Base-by-base conservation (phyloP, 345 rosid genomes). In the Aethionema arabicum region DNA sequence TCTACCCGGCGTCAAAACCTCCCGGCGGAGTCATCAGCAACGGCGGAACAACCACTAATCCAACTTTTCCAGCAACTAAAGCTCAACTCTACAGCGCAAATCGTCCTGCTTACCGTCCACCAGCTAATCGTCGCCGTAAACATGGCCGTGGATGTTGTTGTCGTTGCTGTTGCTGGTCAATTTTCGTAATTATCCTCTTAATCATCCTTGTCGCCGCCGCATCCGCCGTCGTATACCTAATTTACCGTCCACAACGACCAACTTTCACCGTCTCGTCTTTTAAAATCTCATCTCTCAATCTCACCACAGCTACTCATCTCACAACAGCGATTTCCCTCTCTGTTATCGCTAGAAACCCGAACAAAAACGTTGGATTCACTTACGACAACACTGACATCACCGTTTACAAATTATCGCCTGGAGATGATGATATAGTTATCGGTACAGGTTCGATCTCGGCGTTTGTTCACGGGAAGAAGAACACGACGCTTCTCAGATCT, bases 201-300 rank as follows among this genome's bases (percentile, higher is more conserved):
- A 16, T 91, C 59, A 42, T 91, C 68, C 36, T 86, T 77, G 77
- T 74, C 47, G 77, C 59, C 38, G 87, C 80, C 59, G 83, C 84
- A 2, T 77, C 78, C 0, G 80, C 74, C 11, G 52, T 79, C 55
- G 3, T 91, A 3, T 91, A 86, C 84, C 61, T 77, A 48, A 56
- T 88, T 44, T 91, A 88, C 85, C 86, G 86, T 45, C 98, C 96
- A 27, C 89, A 83, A 48, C 86, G 80, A 21, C 96, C 96, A 0
- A 14, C 69, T 63, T 86, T 88, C 84, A 13, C 79, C 52, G 80
- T 91, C 66, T 74, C 90, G 45, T 65, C 80, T 12, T 70, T 88
- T 73, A 83, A 75, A 68, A 40, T 91, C 59, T 69, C 85, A 3
- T 32, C 88, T 30, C 77, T 88, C 32, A 88, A 84, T 38, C 59